These are phyloP conservation scores for Plenodomus tracheiphilus DNA, from an alignment of 2,329 filamentous ascomycete species.

Conservation along the genomic window DNA sequence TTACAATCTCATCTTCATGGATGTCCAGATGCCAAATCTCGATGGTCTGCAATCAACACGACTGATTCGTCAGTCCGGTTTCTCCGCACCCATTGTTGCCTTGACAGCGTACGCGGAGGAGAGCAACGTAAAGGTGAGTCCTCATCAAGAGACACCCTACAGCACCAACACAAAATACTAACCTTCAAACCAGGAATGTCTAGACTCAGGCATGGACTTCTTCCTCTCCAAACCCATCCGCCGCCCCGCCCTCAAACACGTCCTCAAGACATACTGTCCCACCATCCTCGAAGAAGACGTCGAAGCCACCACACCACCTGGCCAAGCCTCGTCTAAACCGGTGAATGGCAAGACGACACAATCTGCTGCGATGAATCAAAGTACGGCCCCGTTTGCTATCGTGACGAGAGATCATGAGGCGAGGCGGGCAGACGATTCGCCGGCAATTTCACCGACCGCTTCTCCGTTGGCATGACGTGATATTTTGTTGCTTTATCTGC, in stretches of 20 bases:
- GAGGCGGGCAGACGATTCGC: conserved; percentile 7
- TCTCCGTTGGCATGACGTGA: not conserved
- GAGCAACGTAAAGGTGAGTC: conserved; percentile 79
- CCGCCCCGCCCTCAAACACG: conserved; percentile 81
- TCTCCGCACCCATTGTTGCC: conserved; percentile 84
- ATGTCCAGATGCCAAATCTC: conserved; percentile 91
- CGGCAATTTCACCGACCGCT: conserved; percentile 13
- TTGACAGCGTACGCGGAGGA: conserved; percentile 90
- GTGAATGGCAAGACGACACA: conserved; percentile 7
- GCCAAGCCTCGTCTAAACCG: not conserved
- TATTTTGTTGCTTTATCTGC: not conserved
- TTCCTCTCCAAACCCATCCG: conserved; percentile 79
- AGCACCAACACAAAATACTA: conserved; percentile 2
- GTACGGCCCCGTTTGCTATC: conserved; percentile 11
- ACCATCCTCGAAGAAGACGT: conserved; percentile 73
- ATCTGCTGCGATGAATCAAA: not conserved
- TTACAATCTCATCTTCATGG: conserved; percentile 94
- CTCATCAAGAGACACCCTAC: not conserved
- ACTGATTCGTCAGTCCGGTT: conserved; percentile 83
- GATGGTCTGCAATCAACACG: conserved; percentile 86
- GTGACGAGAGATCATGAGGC: conserved; percentile 3
- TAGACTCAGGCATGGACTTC: conserved; percentile 90
- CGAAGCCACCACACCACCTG: conserved; percentile 28
- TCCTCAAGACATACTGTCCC: conserved; percentile 77
- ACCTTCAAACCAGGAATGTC: conserved; percentile 50